phyloP scores from a whole-genome alignment of 495 filamentous ascomycete genomes.

The Podospora comata region DNA sequence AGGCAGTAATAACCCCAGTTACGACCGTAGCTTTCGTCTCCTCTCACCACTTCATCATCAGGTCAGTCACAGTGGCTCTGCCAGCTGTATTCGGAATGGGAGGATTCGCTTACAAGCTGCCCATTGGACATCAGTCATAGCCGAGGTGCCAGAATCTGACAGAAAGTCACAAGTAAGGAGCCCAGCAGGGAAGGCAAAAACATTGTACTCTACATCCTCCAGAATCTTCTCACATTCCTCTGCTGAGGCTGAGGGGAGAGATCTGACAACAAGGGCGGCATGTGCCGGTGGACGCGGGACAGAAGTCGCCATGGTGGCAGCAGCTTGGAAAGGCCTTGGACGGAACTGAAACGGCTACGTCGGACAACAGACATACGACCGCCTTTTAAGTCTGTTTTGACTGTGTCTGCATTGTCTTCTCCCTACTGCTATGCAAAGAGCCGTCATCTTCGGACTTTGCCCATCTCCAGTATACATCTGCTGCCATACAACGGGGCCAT shows the following conservation, averaged over 20 bases:
- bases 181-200: conserved; percentile 9
- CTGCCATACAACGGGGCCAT: too few species aligned
- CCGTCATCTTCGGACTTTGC: too few species aligned
- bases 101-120: conserved; percentile 8
- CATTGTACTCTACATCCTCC: conserved; percentile 11
- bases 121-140: conserved; percentile 8
- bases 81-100: not conserved
- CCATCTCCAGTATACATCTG: too few species aligned
- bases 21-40: conserved; percentile 12
- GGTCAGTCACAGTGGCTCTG: not conserved
- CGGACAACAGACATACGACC: too few species aligned
- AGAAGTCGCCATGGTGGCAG: not conserved
- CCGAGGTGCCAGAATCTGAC: conserved; percentile 7
- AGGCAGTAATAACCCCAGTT: conserved; percentile 12
- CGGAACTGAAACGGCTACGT: not conserved
- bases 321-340: not conserved
- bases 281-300: conserved; percentile 3
- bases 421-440: too few species aligned
- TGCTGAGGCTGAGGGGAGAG: conserved; percentile 2
- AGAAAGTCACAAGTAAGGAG: conserved; percentile 12
- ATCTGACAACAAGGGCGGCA: conserved; percentile 7
- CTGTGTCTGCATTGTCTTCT: too few species aligned
- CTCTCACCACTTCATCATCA: not conserved
- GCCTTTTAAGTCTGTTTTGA: too few species aligned
- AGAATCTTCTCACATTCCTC: conserved; percentile 8